Percentiles rank a stretch among this genome's conserved stretches.
Conservation (phyloP, 306 rosid species). For the Macrotyloma uniflorum region DNA sequence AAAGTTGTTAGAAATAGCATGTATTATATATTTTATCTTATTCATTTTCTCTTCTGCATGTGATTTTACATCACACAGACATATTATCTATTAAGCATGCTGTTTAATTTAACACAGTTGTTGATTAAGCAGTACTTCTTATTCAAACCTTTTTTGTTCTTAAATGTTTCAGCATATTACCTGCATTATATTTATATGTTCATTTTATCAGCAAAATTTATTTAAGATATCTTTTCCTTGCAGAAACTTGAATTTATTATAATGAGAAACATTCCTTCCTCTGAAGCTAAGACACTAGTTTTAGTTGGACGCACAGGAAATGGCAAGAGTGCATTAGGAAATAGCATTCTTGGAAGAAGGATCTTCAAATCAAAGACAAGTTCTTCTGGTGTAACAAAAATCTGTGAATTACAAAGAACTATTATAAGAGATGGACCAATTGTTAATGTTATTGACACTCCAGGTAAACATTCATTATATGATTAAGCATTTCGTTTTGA, state of each 20-base stretch:
- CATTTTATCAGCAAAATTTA: not conserved
- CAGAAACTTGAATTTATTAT: not conserved
- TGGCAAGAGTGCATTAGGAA: conserved; percentile 89
- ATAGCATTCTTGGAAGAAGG: conserved; percentile 69
- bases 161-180: not conserved
- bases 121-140: too few relatives aligned
- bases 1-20: not conserved
- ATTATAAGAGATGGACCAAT: conserved; percentile 57
- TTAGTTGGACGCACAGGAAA: conserved; percentile 93
- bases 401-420: conserved; percentile 55
- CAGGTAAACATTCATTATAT: too few relatives aligned
- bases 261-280: conserved; percentile 21
- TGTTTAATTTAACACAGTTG: too few relatives aligned
- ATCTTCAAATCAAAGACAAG: conserved; percentile 65
- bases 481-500: too few relatives aligned
- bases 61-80: not conserved
- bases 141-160: not conserved
- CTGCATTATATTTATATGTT: not conserved
- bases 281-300: conserved; percentile 63
- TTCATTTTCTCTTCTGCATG: not conserved
- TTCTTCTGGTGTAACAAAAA: conserved; percentile 53
- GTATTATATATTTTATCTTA: not conserved
- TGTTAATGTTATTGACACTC: conserved; percentile 86
- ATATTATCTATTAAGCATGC: too few relatives aligned
- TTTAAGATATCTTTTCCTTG: not conserved